Conservation (phyloP, 1,284 basidiomycete species). For the Xerocomus minutiporus region DNA sequence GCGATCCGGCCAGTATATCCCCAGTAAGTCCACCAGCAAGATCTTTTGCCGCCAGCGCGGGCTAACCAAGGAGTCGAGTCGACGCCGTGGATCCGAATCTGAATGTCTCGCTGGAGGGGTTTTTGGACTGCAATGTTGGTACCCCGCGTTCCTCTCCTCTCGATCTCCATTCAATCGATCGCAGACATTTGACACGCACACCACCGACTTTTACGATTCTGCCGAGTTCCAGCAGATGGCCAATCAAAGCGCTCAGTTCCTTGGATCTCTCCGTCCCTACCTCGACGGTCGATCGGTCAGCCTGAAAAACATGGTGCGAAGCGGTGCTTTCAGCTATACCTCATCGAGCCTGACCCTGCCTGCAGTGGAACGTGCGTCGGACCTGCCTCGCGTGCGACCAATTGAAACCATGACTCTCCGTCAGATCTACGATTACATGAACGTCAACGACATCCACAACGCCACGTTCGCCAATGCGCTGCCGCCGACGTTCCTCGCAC, state of each 20-base stretch:
- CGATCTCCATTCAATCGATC: background rate
- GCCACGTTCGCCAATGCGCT: constrained; percentile 49
- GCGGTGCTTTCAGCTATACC: background rate
- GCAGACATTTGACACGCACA: constrained; percentile 51
- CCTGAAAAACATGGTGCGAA: constrained; percentile 61
- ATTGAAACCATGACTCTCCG: background rate
- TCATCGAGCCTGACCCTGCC: constrained; percentile 7
- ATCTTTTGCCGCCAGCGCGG: constrained; percentile 20
- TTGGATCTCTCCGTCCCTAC: constrained; percentile 49
- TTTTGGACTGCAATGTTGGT: constrained; percentile 56
- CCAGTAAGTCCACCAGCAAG: constrained; percentile 47
- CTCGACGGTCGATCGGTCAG: constrained; percentile 54
- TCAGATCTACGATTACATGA: constrained; percentile 73
- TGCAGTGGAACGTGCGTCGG: constrained; percentile 57
- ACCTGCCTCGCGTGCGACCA: background rate
- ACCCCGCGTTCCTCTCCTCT: background rate
- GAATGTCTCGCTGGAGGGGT: constrained; percentile 61
- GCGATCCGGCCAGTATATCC: constrained; percentile 44
- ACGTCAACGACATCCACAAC: constrained; percentile 70
- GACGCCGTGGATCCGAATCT: constrained; percentile 61
- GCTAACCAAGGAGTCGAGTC: constrained; percentile 41
- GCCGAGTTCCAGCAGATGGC: constrained; percentile 49
- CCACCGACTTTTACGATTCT: constrained; percentile 50
- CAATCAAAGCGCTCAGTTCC: constrained; percentile 50
- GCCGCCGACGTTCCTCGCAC: constrained; percentile 52